Base-by-base conservation (phyloP, 768 basidiomycete species). In the Lactarius pseudohatsudake region DNA sequence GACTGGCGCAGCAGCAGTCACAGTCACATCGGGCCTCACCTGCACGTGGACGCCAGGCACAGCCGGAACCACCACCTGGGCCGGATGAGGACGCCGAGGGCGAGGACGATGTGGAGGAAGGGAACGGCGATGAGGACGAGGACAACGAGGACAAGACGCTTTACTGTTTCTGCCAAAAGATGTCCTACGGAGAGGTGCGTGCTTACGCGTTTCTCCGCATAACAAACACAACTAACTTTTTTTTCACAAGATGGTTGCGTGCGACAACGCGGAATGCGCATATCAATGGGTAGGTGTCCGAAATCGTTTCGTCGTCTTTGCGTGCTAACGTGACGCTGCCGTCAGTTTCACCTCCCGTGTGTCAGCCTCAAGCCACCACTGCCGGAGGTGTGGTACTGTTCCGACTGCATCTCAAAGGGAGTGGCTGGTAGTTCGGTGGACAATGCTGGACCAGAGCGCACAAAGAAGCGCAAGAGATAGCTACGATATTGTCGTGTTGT, bases 261-360 rank as follows among this genome's bases (percentile, higher is more conserved):
- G 70, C 57, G 70, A 71, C 26, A 71, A 69, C 28, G 5, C 64
- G 6, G 68, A 69, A 0, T 71, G 69, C 38, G 13, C 69, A 30
- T 70, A 64, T 57, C 69, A 71, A 65, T 71, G 70, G 70, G 69
- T 66, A 16, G 47, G 70, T 66, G 7, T 32, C 45, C 45, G 50
- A 53, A 53, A 22, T 15, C 13, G 50, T 55, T 22, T 38, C 38
- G 4, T 38, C 36, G 11, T 38, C 36, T 38, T 38, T 2, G 36
- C n/a, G 26, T 59, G 22, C 62, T 68, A 36, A 67, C 45, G n/a
- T 13, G 30, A 28, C 28, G 30, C 50, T 28, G 22, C 50, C 3
- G n/a, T 30, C 72, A 88, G 87, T 88, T 87, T 78, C 87, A 88
- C 70, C 80, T 88, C 41, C 78, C 80, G 13, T 88, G 86, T 69